Evolutionary conservation across 108 stramenopile genomes (phyloP).

Genomic region (Phaeodactylum tricornutum): DNA sequence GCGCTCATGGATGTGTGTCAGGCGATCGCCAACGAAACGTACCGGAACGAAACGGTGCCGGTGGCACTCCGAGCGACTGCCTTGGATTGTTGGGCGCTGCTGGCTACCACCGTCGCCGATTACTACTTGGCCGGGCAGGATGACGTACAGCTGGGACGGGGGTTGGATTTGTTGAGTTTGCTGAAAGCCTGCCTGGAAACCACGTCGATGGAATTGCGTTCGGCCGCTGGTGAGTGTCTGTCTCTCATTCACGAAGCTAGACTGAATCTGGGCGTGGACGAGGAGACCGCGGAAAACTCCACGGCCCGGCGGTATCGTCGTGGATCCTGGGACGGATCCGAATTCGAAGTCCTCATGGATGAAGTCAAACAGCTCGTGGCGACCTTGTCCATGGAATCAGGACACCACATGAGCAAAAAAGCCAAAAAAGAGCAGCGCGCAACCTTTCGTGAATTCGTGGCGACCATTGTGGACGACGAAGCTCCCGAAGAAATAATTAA

Average conservation of each 20-base stretch:
- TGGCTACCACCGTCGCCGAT: conserved; percentile 53
- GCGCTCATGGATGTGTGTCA: conserved; percentile 61
- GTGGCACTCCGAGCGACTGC: conserved; percentile 48
- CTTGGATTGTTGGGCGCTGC: conserved; percentile 71
- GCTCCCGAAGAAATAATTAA: conserved; percentile 34
- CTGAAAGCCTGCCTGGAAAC: conserved; percentile 39
- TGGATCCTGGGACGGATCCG: conserved; percentile 77
- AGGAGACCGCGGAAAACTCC: conserved; percentile 30
- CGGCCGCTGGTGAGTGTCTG: conserved; percentile 72
- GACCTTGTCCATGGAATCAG: conserved; percentile 56
- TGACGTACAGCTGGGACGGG: conserved; percentile 43
- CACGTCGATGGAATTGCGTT: conserved; percentile 26
- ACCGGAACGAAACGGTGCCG: conserved; percentile 45
- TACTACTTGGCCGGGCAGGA: conserved; percentile 46
- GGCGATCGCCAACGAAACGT: conserved; percentile 26
- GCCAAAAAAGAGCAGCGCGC: conserved; percentile 70
- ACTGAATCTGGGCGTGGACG: conserved; percentile 36
- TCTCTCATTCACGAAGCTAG: conserved; percentile 70
- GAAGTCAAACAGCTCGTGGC: conserved; percentile 67
- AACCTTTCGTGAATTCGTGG: conserved; percentile 71
- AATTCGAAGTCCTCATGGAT: conserved; percentile 68
- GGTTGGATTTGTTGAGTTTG: conserved; percentile 41
- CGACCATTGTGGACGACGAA: conserved; percentile 76
- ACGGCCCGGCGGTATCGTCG: conserved; percentile 40
- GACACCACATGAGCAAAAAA: conserved; percentile 70